Evolutionary conservation across 306 rosid genomes (phyloP).

Genomic region (Sicyos edulis): DNA sequence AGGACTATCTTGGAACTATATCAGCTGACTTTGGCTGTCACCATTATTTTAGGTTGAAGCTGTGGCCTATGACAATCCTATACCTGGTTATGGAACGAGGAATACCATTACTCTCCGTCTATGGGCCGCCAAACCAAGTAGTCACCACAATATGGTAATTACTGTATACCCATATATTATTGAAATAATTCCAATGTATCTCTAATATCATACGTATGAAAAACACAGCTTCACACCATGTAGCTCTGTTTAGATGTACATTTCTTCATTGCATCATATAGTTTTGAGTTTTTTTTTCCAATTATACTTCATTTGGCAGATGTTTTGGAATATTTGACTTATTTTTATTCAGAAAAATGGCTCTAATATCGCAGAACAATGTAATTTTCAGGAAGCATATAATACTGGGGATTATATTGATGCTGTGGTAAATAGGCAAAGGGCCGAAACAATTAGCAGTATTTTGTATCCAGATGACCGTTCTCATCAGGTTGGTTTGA

Average conservation of each 20-base stretch:
- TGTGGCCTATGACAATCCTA: slow-evolving; percentile 75
- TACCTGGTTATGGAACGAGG: slow-evolving; percentile 75
- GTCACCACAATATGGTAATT: slow-evolving; percentile 55
- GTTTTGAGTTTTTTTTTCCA: not conserved
- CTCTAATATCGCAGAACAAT: slow-evolving; percentile 9
- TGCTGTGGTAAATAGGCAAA: slow-evolving; percentile 59
- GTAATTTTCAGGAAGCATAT: slow-evolving; percentile 51
- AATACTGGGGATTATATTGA: slow-evolving; percentile 75
- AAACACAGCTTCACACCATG: not conserved
- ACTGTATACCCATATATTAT: not conserved
- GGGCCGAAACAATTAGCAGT: slow-evolving; percentile 64
- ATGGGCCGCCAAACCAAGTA: slow-evolving; percentile 74
- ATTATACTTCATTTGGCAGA: not conserved
- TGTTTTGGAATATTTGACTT: not conserved
- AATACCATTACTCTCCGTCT: slow-evolving; percentile 66
- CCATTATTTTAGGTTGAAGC: slow-evolving; percentile 54
- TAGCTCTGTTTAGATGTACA: not conserved
- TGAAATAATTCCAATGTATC: not conserved
- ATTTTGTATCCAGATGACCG: slow-evolving; percentile 76
- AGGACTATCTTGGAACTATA: slow-evolving; percentile 21
- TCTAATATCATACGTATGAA: not conserved
- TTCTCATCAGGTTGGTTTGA: slow-evolving; percentile 50
- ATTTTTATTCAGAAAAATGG: not conserved
- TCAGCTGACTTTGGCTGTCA: slow-evolving; percentile 26
- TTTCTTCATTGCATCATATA: not conserved